phyloP scores from a whole-genome alignment of 2,329 filamentous ascomycete species.

The Microascus cirrosus region DNA sequence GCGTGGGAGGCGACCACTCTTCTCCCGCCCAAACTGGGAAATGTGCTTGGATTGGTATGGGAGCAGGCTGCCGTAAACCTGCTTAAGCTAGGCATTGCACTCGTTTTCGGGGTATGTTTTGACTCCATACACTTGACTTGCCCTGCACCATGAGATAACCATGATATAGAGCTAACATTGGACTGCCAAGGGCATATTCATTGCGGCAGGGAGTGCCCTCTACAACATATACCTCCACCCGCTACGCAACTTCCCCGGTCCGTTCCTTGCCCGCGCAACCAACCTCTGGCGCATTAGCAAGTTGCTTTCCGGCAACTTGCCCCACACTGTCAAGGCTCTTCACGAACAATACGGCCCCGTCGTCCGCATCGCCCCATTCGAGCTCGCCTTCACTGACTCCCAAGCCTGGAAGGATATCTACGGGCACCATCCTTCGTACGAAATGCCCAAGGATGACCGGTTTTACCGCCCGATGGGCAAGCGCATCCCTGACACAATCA shows the following conservation, averaged over 20 bases:
- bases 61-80: background rate
- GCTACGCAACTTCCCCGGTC: slow-evolving; percentile 15
- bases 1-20: background rate
- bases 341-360: slow-evolving; percentile 18
- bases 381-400: slow-evolving; percentile 23
- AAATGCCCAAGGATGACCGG: background rate
- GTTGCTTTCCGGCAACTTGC: slow-evolving; percentile 8
- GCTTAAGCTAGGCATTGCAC: background rate
- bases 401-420: slow-evolving; percentile 29
- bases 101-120: background rate
- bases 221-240: slow-evolving; percentile 21
- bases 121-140: background rate
- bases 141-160: background rate
- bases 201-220: slow-evolving; percentile 1
- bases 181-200: background rate
- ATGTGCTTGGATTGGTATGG: background rate
- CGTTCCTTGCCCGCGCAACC: slow-evolving; percentile 7
- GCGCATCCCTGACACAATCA: slow-evolving; percentile 7
- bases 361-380: slow-evolving; percentile 25
- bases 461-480: slow-evolving; percentile 6
- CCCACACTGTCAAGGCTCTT: slow-evolving; percentile 8
- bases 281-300: slow-evolving; percentile 4
- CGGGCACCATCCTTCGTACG: slow-evolving; percentile 9
- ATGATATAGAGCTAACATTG: background rate
- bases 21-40: background rate